These are phyloP conservation scores for Penicillium janthinellum DNA, from an alignment of 2,329 filamentous ascomycete species.

Conservation along the genomic window DNA sequence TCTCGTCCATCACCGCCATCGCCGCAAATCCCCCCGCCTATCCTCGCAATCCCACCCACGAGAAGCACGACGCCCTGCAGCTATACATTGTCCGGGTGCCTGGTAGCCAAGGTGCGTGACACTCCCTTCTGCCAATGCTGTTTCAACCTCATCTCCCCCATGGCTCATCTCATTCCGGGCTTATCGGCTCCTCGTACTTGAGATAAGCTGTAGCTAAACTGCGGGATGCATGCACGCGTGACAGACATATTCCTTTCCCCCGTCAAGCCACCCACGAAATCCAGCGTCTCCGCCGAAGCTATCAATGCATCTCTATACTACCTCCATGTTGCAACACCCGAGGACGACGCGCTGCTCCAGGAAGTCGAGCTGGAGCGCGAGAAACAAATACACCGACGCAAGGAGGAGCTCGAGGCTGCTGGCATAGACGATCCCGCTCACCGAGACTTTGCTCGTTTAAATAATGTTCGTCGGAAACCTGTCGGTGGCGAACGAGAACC, in stretches of 20 bases:
- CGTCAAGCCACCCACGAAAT: conserved; percentile 80
- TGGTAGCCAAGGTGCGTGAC: conserved; percentile 74
- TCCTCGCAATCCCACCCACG: conserved; percentile 72
- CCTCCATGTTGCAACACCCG: conserved; percentile 72
- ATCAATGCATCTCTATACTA: conserved; percentile 89
- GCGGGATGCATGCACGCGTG: conserved; percentile 13
- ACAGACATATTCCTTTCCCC: conserved; percentile 90
- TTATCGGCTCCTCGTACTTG: conserved; percentile 10
- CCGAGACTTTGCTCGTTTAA: conserved; percentile 37
- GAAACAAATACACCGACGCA: conserved; percentile 29
- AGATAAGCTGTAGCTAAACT: conserved; percentile 21
- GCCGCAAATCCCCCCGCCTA: conserved; percentile 86
- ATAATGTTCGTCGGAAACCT: conserved; percentile 44
- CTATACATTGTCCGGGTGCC: conserved; percentile 94
- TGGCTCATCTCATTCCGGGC: not conserved
- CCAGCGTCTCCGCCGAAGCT: conserved; percentile 81
- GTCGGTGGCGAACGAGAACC: conserved; percentile 24
- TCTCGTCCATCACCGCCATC: conserved; percentile 75
- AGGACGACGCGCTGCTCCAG: conserved; percentile 52
- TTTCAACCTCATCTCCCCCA: not conserved
- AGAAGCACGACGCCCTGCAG: conserved; percentile 69
- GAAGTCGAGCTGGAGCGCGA: conserved; percentile 43
- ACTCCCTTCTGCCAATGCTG: not conserved
- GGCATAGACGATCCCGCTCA: conserved; percentile 23
- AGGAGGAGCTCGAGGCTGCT: conserved; percentile 27